These are phyloP conservation scores for Yamadazyma sp. DNA, from an alignment of 805 yeast species.

Conservation along the genomic window DNA sequence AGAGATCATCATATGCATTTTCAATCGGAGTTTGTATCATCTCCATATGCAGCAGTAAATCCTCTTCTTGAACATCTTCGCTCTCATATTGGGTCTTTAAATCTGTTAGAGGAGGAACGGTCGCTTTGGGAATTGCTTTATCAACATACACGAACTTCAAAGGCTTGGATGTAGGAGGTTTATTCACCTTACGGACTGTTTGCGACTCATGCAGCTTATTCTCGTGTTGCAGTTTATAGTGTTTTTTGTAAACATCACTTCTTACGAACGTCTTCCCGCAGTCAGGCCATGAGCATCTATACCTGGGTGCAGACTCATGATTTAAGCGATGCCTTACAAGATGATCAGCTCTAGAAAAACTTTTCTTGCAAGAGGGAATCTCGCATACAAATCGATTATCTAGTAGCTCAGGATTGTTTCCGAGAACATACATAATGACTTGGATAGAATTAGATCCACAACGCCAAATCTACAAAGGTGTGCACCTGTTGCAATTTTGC, in stretches of 20 bases:
- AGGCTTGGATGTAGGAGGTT: background rate
- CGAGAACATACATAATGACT: background rate
- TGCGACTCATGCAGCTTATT: too few relatives aligned
- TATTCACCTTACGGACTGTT: background rate
- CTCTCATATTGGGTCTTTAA: too few relatives aligned
- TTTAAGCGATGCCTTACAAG: slow-evolving; percentile 15
- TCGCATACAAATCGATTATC: slow-evolving; percentile 6
- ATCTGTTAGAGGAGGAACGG: too few relatives aligned
- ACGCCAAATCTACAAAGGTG: too few relatives aligned
- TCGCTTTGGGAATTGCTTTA: too few relatives aligned
- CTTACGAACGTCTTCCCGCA: slow-evolving; percentile 17
- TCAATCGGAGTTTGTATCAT: too few relatives aligned
- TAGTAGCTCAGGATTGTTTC: background rate
- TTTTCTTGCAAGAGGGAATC: slow-evolving; percentile 9
- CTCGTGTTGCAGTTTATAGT: slow-evolving; percentile 14
- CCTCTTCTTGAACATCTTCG: too few relatives aligned
- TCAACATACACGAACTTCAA: slow-evolving; percentile 10
- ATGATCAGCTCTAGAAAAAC: slow-evolving; percentile 16
- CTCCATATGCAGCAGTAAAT: too few relatives aligned
- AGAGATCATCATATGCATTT: too few relatives aligned
- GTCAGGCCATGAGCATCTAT: slow-evolving; percentile 13
- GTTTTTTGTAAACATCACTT: slow-evolving; percentile 16
- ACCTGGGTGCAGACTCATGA: slow-evolving; percentile 6
- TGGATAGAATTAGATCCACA: too few relatives aligned
- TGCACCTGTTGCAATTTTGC: too few relatives aligned